A percentile compares a stretch with the other conserved stretches of the same genome.
These are phyloP conservation scores for Strigomonas galati DNA, from an alignment of 208 protist species.

Conservation along the genomic window DNA sequence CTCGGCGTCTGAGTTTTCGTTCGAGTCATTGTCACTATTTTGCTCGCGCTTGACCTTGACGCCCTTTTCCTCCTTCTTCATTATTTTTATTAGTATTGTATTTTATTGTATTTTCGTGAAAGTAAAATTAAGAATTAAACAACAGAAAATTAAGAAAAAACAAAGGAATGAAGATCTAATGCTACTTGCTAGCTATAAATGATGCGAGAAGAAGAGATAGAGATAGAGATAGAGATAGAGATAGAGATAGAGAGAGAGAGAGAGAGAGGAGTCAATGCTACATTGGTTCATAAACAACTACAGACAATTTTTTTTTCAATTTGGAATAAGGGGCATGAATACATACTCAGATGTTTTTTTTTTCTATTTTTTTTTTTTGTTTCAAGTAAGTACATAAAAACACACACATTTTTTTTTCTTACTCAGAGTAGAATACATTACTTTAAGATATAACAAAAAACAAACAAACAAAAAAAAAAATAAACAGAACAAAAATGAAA, in stretches of 20 bases:
- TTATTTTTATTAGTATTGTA: too few relatives aligned
- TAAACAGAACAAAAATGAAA: conserved; percentile 3
- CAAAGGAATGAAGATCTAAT: conserved; percentile 7
- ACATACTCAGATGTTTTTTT: background rate
- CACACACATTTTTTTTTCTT: too few relatives aligned
- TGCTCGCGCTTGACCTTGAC: conserved; percentile 25
- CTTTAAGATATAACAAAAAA: conserved; percentile 1
- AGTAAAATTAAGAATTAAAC: conserved; percentile 1
- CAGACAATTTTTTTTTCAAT: conserved; percentile 4
- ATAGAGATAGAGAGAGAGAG: conserved; percentile 3
- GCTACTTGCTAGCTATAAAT: background rate
- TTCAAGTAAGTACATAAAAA: background rate
- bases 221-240: conserved; percentile 6
- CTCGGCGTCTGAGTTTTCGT: too few relatives aligned
- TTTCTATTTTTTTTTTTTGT: conserved; percentile 10
- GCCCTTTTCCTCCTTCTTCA: conserved; percentile 32
- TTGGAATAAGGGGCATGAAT: background rate
- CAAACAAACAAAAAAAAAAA: conserved; percentile 9
- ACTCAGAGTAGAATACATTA: too few relatives aligned
- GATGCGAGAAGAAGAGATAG: background rate
- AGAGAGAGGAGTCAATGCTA: conserved; percentile 6
- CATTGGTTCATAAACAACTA: background rate
- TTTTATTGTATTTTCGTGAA: conserved; percentile 7
- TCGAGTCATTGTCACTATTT: conserved; percentile 27
- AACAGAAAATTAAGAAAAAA: conserved; percentile 16